Base-by-base conservation (phyloP, 495 filamentous ascomycete species). In the Penicillium longicatenatum region DNA sequence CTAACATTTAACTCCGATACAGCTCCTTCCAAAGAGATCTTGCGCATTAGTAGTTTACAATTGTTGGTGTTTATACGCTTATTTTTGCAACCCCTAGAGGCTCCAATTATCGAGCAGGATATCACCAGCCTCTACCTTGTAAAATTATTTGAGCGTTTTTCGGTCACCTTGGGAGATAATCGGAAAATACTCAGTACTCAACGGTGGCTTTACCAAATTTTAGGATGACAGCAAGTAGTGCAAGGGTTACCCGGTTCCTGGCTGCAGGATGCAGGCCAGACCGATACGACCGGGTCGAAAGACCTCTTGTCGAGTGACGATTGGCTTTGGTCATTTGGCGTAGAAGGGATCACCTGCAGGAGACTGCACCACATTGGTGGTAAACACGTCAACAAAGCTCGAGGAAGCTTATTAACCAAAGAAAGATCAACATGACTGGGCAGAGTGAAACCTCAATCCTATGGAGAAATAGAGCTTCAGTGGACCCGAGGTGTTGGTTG, bases 191-290 rank as follows among this genome's bases (percentile, higher is more conserved):
- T 16, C 11, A 26, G 22, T 26, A 26, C 31, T 14, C 1, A 14
- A 35, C 9, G 31, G 31, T 35, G 31, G 11, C 26, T 12, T 33
- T 10, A 35, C 10, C 4, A 35, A 35, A 35, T 12, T 12, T 14
- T 1, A 11, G 31, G 12, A 46, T 39, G 19, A 35, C 31, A 49
- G 19, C 55, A 11, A 24, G 31, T 22, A 26, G 50, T 63, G 42
- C 63, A 57, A 43, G 42, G 47, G 43, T 24, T 47, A 60, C 59
- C 29, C 55, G 17, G 17, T 45, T 58, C 42, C 43, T 37, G 46
- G 16, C 63, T 63, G 59, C 57, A 66, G 42, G 24, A 35, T 42
- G 35, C 48, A 63, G 60, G 43, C 43, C 21, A 52, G 47, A 55
- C 51, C 31, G 47, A 49, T 14, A 35, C 12, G 31, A 63, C 57